Base-by-base conservation (phyloP, 2,329 filamentous ascomycete genomes). In the Endoconidiophora laricicola region DNA sequence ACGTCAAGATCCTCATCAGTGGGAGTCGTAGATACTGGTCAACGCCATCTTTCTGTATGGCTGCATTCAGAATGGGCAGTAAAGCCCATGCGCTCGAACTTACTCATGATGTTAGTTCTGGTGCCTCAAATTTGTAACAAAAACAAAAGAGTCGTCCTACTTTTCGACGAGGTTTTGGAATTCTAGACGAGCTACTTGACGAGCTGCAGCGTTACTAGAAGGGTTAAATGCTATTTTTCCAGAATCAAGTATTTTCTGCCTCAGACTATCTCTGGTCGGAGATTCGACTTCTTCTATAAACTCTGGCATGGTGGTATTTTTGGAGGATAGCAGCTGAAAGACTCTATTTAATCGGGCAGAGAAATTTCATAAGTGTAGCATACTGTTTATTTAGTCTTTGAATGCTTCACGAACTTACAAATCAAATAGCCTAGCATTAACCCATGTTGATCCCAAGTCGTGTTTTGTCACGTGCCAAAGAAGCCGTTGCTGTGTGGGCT, bases 31-130 rank as follows among this genome's bases (percentile, higher is more conserved):
- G 66, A 76, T 77, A 82, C 60, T 62, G 56, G 9, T 78, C 76
- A 14, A 74, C 69, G 22, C 69, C 61, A 50, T 71, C 70, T 9
- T 80, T 78, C 54, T 81, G 77, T 33, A 83, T 73, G 18, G 83
- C 66, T 16, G 73, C 67, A 53, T 79, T 83, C 41, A 86, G 62
- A 3, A 75, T 69, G 6, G 73, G 75, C 20, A 85, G 64, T 6
- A 85, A 67, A 24, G 66, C 69, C 57, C 73, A 73, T 29, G 71
- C 61, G 20, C 61, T 58, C 4, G 61, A 60, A 29, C 65, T 18
- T 67, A 45, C 9, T 33, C 6, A 14, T 16, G 20, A 39, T 45
- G 52, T 53, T 53, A 59, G 40, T 48, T 23, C 37, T 24, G 22
- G 24, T 16, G 24, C 5, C 52, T 56, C 4, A 47, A 29, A 6